Percentiles rank a stretch among this genome's conserved stretches.
Conservation (phyloP, 352 stramenopile genomes). For the Pythium biforme region DNA sequence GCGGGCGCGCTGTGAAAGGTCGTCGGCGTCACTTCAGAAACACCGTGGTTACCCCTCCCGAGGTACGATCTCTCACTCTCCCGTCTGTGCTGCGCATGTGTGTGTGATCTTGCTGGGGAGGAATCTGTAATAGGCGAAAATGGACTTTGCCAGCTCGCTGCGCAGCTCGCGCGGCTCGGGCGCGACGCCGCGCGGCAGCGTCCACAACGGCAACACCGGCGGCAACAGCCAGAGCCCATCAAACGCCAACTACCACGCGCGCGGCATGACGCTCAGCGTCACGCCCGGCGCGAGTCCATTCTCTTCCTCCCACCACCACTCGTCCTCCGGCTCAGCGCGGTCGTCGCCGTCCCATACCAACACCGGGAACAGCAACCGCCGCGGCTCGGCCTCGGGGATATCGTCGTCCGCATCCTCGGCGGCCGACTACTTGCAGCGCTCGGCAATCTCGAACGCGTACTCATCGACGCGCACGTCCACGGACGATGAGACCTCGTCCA, state of each 20-base stretch:
- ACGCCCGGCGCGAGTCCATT: constrained; percentile 32
- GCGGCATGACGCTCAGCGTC: constrained; percentile 52
- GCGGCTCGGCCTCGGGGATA: not conserved
- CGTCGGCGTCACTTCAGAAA: not conserved
- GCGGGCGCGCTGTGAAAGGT: not conserved
- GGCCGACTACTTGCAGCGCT: constrained; percentile 49
- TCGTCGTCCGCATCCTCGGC: constrained; percentile 2
- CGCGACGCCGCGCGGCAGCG: constrained; percentile 25
- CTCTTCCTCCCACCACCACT: constrained; percentile 18
- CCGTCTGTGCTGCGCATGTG: too few relatives aligned
- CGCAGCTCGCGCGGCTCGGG: constrained; percentile 30
- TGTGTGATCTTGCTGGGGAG: too few relatives aligned
- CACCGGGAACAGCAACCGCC: constrained; percentile 1
- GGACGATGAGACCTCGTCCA: constrained; percentile 64
- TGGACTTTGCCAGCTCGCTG: constrained; percentile 40
- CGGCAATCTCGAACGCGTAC: constrained; percentile 66
- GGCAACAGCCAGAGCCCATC: constrained; percentile 25
- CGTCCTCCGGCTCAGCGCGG: constrained; percentile 19
- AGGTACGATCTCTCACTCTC: not conserved
- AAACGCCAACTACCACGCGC: constrained; percentile 5
- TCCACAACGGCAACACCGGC: too few relatives aligned
- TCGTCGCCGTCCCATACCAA: constrained; percentile 8
- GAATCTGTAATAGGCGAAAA: too few relatives aligned
- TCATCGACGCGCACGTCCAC: constrained; percentile 30
- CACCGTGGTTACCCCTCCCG: not conserved